Conservation (phyloP, 2,329 filamentous ascomycete genomes). For the Shiraia bambusicola region DNA sequence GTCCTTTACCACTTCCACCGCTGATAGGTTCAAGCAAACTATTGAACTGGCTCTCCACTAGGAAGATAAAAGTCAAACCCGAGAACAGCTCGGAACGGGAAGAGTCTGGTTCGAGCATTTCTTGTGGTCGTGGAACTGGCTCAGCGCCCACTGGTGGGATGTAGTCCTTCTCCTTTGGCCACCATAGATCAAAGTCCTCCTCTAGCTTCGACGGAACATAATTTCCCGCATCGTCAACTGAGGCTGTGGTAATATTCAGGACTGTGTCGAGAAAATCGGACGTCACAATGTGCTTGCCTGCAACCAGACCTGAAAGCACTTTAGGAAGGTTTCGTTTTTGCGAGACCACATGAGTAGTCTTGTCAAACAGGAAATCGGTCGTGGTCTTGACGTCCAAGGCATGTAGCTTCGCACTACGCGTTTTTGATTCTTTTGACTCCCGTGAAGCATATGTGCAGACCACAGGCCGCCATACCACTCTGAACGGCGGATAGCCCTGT, state of each 20-base stretch:
- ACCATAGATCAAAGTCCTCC: constrained; percentile 73
- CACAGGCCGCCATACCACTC: constrained; percentile 75
- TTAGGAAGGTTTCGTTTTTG: constrained; percentile 89
- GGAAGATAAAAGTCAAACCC: constrained; percentile 86
- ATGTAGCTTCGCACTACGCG: constrained; percentile 66
- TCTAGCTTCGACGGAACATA: constrained; percentile 66
- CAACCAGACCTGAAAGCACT: constrained; percentile 81
- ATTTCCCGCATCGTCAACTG: constrained; percentile 41
- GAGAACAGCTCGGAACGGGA: constrained; percentile 72
- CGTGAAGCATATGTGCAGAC: constrained; percentile 81
- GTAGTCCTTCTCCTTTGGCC: constrained; percentile 73
- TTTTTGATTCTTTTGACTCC: constrained; percentile 56
- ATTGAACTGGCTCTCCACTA: constrained; percentile 72
- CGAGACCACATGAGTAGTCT: constrained; percentile 85
- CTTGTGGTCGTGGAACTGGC: constrained; percentile 65
- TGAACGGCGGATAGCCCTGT: constrained; percentile 64
- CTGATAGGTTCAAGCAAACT: constrained; percentile 74
- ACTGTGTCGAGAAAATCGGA: constrained; percentile 73
- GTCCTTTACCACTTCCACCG: constrained; percentile 78
- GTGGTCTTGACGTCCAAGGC: constrained; percentile 86
- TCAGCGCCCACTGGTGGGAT: constrained; percentile 77
- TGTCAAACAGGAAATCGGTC: constrained; percentile 66
- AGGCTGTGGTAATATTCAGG: constrained; percentile 57
- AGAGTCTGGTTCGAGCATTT: constrained; percentile 71
- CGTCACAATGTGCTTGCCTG: constrained; percentile 75